Percentiles rank a stretch among this genome's conserved stretches.
Conservation (phyloP, 805 yeast species). For the Priceomyces castillae region DNA sequence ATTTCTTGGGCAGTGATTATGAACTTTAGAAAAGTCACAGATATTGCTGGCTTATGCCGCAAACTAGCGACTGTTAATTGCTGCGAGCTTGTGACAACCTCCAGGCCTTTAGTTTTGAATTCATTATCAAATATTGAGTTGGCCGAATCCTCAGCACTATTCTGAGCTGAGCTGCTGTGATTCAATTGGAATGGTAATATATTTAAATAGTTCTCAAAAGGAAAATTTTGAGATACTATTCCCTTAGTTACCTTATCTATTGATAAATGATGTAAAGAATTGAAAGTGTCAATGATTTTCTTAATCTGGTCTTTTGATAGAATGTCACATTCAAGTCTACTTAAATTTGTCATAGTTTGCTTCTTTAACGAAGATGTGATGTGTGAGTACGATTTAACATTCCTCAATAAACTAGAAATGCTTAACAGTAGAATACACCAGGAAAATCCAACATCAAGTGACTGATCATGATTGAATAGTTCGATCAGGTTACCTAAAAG, state of each 20-base stretch:
- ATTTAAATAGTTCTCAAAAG: background rate
- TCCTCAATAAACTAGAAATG: background rate
- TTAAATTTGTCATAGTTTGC: constrained; percentile 11
- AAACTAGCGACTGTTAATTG: background rate
- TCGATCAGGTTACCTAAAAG: constrained; percentile 3
- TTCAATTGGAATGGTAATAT: background rate
- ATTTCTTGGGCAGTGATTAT: background rate
- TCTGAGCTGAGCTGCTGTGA: too few relatives aligned
- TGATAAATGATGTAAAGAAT: background rate
- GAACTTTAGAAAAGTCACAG: constrained; percentile 4
- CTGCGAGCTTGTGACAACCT: background rate
- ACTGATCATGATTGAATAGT: background rate
- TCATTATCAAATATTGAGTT: background rate
- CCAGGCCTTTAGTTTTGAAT: background rate
- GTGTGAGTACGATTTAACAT: constrained; percentile 3
- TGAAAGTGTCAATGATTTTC: constrained; percentile 8
- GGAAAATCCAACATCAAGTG: background rate
- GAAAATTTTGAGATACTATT: background rate
- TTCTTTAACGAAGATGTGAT: constrained; percentile 14
- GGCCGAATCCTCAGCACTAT: background rate
- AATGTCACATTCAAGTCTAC: constrained; percentile 6
- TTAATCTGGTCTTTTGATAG: constrained; percentile 2
- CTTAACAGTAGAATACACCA: constrained; percentile 6
- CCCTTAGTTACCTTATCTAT: background rate
- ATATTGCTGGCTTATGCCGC: background rate